Evolutionary conservation across 2,329 filamentous ascomycete genomes (phyloP).

Genomic region (Aspergillus awamori): DNA sequence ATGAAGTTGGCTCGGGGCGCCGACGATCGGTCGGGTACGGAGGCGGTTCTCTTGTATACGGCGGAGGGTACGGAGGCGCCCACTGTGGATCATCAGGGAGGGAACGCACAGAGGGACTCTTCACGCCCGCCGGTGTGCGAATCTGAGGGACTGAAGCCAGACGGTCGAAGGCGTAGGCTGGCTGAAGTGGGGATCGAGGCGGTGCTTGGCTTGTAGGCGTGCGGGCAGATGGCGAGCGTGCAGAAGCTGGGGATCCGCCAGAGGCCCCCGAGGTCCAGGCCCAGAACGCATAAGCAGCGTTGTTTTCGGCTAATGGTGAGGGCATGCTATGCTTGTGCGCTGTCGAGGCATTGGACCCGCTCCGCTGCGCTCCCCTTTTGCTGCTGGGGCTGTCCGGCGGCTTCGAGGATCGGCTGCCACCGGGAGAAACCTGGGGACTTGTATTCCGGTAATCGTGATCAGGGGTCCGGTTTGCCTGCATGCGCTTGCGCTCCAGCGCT

Average conservation of each 20-base stretch:
- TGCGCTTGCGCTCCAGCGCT: slow-evolving; percentile 72
- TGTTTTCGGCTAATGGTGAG: slow-evolving; percentile 35
- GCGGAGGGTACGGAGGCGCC: slow-evolving; percentile 42
- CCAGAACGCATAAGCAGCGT: slow-evolving; percentile 52
- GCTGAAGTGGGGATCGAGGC: slow-evolving; percentile 39
- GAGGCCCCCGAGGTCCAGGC: slow-evolving; percentile 48
- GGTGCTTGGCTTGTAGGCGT: slow-evolving; percentile 24
- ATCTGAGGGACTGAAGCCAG: slow-evolving; percentile 40
- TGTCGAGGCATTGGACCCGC: slow-evolving; percentile 14
- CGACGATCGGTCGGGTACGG: slow-evolving; percentile 39
- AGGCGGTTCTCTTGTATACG: slow-evolving; percentile 35
- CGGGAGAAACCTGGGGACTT: slow-evolving; percentile 11
- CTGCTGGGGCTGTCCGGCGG: slow-evolving; percentile 26
- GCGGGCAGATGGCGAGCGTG: slow-evolving; percentile 24
- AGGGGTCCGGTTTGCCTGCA: slow-evolving; percentile 49
- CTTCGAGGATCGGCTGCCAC: slow-evolving; percentile 23
- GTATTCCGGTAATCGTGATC: slow-evolving; percentile 21
- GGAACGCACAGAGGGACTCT: slow-evolving; percentile 41
- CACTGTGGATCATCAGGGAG: slow-evolving; percentile 54
- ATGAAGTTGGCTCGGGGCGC: slow-evolving; percentile 24
- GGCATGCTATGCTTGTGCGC: slow-evolving; percentile 28
- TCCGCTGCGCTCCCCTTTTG: slow-evolving; percentile 23
- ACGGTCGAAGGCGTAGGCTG: slow-evolving; percentile 34
- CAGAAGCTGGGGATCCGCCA: slow-evolving; percentile 7
- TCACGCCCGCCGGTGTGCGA: slow-evolving; percentile 41